These are phyloP conservation scores for Chenopodium album DNA, from an alignment of 148 eudicot genomes.

Conservation along the genomic window DNA sequence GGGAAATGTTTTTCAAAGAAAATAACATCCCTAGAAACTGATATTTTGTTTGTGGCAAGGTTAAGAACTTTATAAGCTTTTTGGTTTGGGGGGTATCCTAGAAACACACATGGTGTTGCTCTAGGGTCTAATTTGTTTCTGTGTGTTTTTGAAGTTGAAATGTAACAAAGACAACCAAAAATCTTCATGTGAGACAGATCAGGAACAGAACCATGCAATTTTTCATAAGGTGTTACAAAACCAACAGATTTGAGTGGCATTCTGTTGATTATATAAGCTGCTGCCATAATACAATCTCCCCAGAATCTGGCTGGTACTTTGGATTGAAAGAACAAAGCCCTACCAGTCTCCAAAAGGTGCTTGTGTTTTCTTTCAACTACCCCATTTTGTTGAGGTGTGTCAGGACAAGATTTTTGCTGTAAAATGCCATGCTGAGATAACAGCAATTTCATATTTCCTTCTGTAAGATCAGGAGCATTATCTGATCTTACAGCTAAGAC, in stretches of 20 bases:
- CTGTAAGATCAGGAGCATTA: neutral
- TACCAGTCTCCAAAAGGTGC: neutral
- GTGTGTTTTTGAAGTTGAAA: neutral
- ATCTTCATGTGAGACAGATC: rapidly evolving
- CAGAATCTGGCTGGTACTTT: neutral
- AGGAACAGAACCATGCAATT: neutral
- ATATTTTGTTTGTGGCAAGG: neutral
- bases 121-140: neutral
- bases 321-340: neutral
- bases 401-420: neutral
- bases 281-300: neutral
- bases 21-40: neutral
- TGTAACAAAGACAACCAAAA: neutral
- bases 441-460: neutral
- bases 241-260: neutral
- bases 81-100: neutral
- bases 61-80: neutral
- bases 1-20: neutral
- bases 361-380: neutral
- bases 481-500: neutral
- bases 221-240: neutral
- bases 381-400: neutral
- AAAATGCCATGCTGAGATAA: neutral
- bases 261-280: neutral
- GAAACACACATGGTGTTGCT: neutral